Conservation (phyloP, 2,329 filamentous ascomycete genomes). For the Fusarium sambucinum region DNA sequence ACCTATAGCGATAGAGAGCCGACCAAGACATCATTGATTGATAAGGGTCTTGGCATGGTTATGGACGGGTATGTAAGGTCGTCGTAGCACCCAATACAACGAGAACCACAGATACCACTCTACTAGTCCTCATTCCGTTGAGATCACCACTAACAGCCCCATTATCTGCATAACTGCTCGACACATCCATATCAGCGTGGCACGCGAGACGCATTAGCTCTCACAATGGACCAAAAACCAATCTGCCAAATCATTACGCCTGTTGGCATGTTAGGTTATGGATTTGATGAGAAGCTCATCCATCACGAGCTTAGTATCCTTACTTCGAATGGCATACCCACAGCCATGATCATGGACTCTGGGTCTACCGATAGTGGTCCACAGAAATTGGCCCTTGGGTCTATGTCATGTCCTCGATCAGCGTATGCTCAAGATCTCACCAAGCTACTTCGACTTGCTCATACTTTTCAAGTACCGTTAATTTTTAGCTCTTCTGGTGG, state of each 20-base stretch:
- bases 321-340: constrained; percentile 47
- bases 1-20: not conserved
- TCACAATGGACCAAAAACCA: not conserved
- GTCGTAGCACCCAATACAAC: not conserved
- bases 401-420: constrained; percentile 55
- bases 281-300: constrained; percentile 54
- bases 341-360: constrained; percentile 53
- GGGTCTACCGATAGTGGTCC: constrained; percentile 55
- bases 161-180: not conserved
- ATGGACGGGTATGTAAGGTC: not conserved
- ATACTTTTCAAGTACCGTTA: constrained; percentile 53
- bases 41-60: not conserved
- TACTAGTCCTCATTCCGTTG: not conserved
- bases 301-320: constrained; percentile 44
- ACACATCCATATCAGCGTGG: not conserved
- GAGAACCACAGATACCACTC: not conserved
- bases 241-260: constrained; percentile 57
- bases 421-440: constrained; percentile 58
- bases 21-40: no score
- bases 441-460: constrained; percentile 53
- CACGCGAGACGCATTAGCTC: not conserved
- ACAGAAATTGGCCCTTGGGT: constrained; percentile 56
- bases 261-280: constrained; percentile 64
- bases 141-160: not conserved
- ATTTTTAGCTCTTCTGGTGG: constrained; percentile 62